These are phyloP conservation scores for Leccinum olivaceopallidum DNA, from an alignment of 768 basidiomycete genomes.

Conservation along the genomic window DNA sequence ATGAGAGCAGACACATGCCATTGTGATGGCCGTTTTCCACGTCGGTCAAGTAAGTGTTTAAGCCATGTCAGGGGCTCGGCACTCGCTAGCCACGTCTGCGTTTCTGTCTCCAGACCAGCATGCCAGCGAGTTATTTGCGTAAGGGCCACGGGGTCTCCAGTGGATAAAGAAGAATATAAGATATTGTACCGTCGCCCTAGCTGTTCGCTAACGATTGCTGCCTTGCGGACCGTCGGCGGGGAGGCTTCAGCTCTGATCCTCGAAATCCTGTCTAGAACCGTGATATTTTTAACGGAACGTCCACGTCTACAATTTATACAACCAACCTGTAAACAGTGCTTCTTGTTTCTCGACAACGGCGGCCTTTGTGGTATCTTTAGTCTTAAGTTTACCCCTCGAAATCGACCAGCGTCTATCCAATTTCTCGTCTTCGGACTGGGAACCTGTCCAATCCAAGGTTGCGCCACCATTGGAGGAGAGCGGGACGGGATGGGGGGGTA, in stretches of 20 bases:
- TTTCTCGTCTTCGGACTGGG: slow-evolving; percentile 53
- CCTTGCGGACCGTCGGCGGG: slow-evolving; percentile 60
- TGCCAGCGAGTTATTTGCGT: slow-evolving; percentile 62
- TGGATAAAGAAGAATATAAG: slow-evolving; percentile 42
- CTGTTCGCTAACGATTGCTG: slow-evolving; percentile 63
- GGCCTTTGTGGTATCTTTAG: slow-evolving; percentile 49
- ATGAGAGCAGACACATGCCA: slow-evolving; percentile 72
- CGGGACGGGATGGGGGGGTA: slow-evolving; percentile 62
- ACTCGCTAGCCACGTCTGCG: slow-evolving; percentile 55
- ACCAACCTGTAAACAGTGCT: slow-evolving; percentile 53
- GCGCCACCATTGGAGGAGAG: slow-evolving; percentile 66
- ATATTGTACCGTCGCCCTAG: slow-evolving; percentile 63
- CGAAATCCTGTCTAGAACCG: slow-evolving; percentile 52
- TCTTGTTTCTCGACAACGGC: slow-evolving; percentile 60
- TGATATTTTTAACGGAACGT: neutral
- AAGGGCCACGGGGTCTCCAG: slow-evolving; percentile 42
- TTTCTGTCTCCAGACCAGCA: slow-evolving; percentile 44
- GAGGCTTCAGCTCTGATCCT: slow-evolving; percentile 51
- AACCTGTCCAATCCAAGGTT: slow-evolving; percentile 75
- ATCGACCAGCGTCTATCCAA: slow-evolving; percentile 66
- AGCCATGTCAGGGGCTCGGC: slow-evolving; percentile 76
- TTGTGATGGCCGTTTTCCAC: slow-evolving; percentile 42
- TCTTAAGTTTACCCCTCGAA: slow-evolving; percentile 51
- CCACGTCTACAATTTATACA: slow-evolving; percentile 2
- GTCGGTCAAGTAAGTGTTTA: slow-evolving; percentile 59